phyloP scores from a whole-genome alignment of 2,329 filamentous ascomycete species.

The Colletotrichum sublineola region DNA sequence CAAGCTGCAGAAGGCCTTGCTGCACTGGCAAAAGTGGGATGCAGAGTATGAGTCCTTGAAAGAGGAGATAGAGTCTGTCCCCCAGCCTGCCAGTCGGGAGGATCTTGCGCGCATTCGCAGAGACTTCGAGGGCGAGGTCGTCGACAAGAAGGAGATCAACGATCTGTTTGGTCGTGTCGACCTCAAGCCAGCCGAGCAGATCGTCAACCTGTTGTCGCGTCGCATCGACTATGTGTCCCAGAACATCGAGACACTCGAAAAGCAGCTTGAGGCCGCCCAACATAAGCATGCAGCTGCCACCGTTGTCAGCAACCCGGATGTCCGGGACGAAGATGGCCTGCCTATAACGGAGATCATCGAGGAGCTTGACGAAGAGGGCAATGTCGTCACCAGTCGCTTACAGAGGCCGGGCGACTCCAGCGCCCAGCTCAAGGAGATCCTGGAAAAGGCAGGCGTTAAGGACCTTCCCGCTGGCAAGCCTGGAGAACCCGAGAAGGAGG shows the following conservation, averaged over 20 bases:
- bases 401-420: constrained; percentile 77
- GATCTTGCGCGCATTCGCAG: constrained; percentile 70
- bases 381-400: constrained; percentile 78
- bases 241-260: constrained; percentile 82
- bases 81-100: constrained; percentile 61
- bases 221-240: constrained; percentile 90
- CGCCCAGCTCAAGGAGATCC: constrained; percentile 76
- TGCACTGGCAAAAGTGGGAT: constrained; percentile 92
- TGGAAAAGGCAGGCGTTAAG: constrained; percentile 82
- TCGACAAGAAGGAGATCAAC: constrained; percentile 69
- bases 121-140: constrained; percentile 72
- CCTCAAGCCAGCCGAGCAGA: constrained; percentile 69
- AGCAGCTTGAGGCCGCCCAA: constrained; percentile 77
- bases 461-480: constrained; percentile 53
- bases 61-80: constrained; percentile 78
- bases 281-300: constrained; percentile 76
- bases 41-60: constrained; percentile 91
- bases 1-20: constrained; percentile 80
- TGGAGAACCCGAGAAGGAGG: constrained; percentile 11
- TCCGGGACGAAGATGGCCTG: constrained; percentile 75
- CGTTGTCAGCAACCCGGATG: constrained; percentile 70
- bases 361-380: constrained; percentile 90
- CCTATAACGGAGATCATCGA: constrained; percentile 93
- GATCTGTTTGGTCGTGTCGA: constrained; percentile 61
- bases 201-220: constrained; percentile 76